These are phyloP conservation scores for Sporisorium scitamineum DNA, from an alignment of 1,284 basidiomycete genomes.

Conservation along the genomic window DNA sequence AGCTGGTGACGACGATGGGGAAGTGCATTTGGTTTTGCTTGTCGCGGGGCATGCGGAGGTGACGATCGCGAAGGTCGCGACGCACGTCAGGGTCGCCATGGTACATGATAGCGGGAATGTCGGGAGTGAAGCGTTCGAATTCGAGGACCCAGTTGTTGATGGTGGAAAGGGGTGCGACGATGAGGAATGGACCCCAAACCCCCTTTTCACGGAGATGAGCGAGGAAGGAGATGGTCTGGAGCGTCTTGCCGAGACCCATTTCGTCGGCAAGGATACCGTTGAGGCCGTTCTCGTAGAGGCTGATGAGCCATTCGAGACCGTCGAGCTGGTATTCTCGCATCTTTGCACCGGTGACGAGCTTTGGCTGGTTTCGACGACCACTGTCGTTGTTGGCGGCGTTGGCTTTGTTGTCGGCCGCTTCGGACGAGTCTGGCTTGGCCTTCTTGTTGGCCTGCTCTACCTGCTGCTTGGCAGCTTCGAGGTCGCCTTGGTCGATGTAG, in stretches of 20 bases:
- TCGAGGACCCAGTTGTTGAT: constrained; percentile 92
- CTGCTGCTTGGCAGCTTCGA: constrained; percentile 47
- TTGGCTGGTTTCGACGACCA: constrained; percentile 74
- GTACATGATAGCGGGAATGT: constrained; percentile 86
- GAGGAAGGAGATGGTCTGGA: constrained; percentile 92
- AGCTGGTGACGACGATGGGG: constrained; percentile 84
- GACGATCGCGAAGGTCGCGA: constrained; percentile 75
- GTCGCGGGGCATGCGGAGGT: constrained; percentile 34
- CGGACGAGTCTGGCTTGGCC: constrained; percentile 71
- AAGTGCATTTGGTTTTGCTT: constrained; percentile 45
- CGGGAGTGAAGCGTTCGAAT: constrained; percentile 78
- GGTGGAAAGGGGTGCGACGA: constrained; percentile 92
- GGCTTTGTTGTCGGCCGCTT: constrained; percentile 74
- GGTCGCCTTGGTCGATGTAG: constrained; percentile 54
- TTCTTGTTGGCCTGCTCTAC: constrained; percentile 48
- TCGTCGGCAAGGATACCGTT: constrained; percentile 91
- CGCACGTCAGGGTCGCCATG: constrained; percentile 85
- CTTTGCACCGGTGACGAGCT: constrained; percentile 83
- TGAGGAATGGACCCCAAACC: constrained; percentile 82
- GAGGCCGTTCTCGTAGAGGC: constrained; percentile 90
- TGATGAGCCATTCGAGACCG: constrained; percentile 95
- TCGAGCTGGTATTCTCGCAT: constrained; percentile 92
- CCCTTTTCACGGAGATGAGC: constrained; percentile 85
- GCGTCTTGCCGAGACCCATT: constrained; percentile 90
- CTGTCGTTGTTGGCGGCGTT: constrained; percentile 36